A percentile compares a stretch with the other conserved stretches of the same genome.
phyloP scores from a whole-genome alignment of 1,284 basidiomycete genomes.

The Sanghuangporus sanghuang region DNA sequence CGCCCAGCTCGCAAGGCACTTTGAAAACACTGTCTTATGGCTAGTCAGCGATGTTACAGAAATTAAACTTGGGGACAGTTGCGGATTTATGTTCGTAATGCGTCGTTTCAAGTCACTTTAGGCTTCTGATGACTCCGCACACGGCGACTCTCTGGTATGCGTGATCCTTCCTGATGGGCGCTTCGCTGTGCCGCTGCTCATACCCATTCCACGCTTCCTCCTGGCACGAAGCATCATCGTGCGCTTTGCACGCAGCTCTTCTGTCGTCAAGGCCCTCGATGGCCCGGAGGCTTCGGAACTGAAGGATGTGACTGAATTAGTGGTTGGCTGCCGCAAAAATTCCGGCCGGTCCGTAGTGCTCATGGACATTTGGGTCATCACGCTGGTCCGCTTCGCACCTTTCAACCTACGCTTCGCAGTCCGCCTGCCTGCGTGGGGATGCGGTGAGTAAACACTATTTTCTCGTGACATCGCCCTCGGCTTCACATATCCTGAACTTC shows the following conservation, averaged over 20 bases:
- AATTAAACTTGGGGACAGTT: neutral
- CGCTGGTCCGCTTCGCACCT: neutral
- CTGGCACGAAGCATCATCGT: slow-evolving; percentile 14
- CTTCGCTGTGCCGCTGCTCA: neutral
- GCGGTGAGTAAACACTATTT: neutral
- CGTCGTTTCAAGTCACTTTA: neutral
- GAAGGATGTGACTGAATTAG: slow-evolving; percentile 8
- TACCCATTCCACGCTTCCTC: slow-evolving; percentile 11
- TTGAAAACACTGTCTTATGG: neutral
- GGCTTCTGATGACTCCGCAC: neutral
- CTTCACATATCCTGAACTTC: neutral
- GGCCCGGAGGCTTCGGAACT: slow-evolving; percentile 12
- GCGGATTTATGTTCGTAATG: neutral
- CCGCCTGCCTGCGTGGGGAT: neutral
- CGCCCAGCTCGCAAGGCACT: neutral
- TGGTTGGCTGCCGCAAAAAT: slow-evolving; percentile 6
- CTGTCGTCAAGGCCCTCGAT: slow-evolving; percentile 10
- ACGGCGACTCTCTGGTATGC: neutral
- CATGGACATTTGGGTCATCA: neutral
- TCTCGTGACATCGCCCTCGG: neutral
- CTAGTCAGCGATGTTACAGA: neutral
- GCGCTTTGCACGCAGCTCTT: slow-evolving; percentile 13
- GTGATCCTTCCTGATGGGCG: neutral
- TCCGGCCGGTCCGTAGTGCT: slow-evolving; percentile 8
- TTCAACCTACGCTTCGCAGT: neutral